Base-by-base conservation (phyloP, 768 basidiomycete genomes). In the Leccinum fibrillosum region DNA sequence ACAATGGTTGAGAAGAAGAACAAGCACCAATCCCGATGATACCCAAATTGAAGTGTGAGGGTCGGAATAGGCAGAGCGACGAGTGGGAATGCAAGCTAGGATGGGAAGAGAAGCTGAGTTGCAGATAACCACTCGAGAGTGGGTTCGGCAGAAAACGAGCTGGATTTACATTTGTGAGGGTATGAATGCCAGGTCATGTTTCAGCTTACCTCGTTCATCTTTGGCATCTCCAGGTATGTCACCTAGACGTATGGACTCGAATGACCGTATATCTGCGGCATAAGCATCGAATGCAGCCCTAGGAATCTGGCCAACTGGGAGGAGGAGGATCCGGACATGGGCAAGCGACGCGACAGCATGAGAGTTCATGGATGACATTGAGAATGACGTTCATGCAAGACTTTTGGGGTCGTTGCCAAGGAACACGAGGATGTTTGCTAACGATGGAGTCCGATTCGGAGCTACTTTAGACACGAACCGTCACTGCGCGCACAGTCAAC, bases 1-100 rank as follows among this genome's bases (percentile, higher is more conserved):
- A 70, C 25, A 85, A 68, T 4, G 84, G 74, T 56, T 85, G 80
- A 28, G 77, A 75, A 59, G 81, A 78, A 11, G 84, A 81, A 64
- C 83, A 88, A 30, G 86, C 82, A 25, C 93, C 86, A 32, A 99
- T 80, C 10, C 95, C 97, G 65, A 99, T 86, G 54, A 96, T 86
- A 21, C 89, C 93, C 17, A 98, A 76, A 2, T 94, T 87, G 59
- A 94, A 93, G 61, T 88, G 85, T 2, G 89, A 94, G 51, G 84
- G 84, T 44, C 86, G 84, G 62, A 98, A 77, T 48, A 95, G 80
- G 45, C 88, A 81, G 48, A 97, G 74, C 7, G 88, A 76, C 11
- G 78, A 66, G 63, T 93, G 86, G 28, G 87, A 82, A 56, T 76
- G 78, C n/a, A 86, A 84, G 4, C 82, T 86, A 3, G 88, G 91